These are phyloP conservation scores for Chalara sp. DNA, from an alignment of 2,329 filamentous ascomycete genomes.

Conservation along the genomic window DNA sequence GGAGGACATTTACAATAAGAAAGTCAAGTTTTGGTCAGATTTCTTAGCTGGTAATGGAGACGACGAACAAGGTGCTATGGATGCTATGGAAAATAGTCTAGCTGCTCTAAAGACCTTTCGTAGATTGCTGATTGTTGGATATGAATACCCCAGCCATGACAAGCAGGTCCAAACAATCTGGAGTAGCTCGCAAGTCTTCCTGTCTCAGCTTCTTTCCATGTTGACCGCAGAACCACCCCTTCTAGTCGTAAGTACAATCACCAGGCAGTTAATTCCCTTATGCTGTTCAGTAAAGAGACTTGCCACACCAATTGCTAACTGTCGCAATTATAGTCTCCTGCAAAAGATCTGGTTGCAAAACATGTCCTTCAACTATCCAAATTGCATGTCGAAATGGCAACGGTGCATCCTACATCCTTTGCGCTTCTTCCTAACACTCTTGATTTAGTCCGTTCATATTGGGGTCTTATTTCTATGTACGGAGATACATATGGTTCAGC, in stretches of 20 bases:
- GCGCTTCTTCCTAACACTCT: conserved; percentile 74
- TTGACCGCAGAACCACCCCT: conserved; percentile 49
- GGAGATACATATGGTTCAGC: conserved; percentile 60
- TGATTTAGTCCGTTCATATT: conserved; percentile 73
- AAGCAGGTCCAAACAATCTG: conserved; percentile 73
- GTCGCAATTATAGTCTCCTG: conserved; percentile 25
- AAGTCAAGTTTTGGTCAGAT: conserved; percentile 61
- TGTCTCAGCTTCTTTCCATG: conserved; percentile 66
- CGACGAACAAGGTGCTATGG: conserved; percentile 50
- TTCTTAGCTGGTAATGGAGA: conserved; percentile 52
- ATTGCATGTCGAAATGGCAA: conserved; percentile 81
- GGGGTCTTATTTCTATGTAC: conserved; percentile 72
- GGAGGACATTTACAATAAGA: conserved; percentile 69
- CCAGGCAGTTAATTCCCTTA: too few relatives aligned
- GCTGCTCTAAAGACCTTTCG: conserved; percentile 73
- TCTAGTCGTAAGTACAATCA: conserved; percentile 27
- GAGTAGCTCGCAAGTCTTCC: conserved; percentile 69
- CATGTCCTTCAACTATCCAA: conserved; percentile 89
- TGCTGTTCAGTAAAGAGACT: too few relatives aligned
- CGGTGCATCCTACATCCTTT: conserved; percentile 74
- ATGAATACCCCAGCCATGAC: conserved; percentile 76
- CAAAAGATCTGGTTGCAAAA: conserved; percentile 65
- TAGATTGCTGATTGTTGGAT: conserved; percentile 72
- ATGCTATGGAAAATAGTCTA: conserved; percentile 70
- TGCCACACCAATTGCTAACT: too few relatives aligned